These are phyloP conservation scores for Fusarium fujikuroi DNA, from an alignment of 2,329 filamentous ascomycete species.

Conservation along the genomic window DNA sequence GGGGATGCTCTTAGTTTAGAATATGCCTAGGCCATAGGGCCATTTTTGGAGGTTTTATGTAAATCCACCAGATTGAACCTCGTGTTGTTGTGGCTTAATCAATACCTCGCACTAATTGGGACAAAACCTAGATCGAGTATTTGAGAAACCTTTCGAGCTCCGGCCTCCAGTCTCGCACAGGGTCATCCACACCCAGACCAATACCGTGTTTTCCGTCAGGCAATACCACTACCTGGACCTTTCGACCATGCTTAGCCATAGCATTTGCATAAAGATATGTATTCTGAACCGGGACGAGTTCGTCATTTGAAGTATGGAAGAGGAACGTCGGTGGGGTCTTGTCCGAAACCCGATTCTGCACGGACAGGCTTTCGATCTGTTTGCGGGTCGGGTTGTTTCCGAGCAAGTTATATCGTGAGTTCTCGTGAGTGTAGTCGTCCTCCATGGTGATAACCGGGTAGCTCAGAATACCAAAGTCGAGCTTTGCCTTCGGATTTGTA, in stretches of 20 bases:
- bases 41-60: not conserved
- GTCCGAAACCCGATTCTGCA: constrained; percentile 19
- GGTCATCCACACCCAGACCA: constrained; percentile 24
- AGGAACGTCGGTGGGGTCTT: constrained; percentile 26
- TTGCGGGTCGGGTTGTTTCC: constrained; percentile 13
- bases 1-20: not conserved
- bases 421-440: constrained; percentile 21
- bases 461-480: constrained; percentile 33
- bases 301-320: constrained; percentile 32
- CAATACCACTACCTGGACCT: constrained; percentile 14
- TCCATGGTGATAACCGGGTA: constrained; percentile 32
- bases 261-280: constrained; percentile 24
- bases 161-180: constrained; percentile 25
- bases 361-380: constrained; percentile 18
- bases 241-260: constrained; percentile 17
- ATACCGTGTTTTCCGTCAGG: constrained; percentile 27
- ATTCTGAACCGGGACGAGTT: constrained; percentile 26
- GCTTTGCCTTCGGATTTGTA: constrained; percentile 14
- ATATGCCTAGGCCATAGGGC: not conserved
- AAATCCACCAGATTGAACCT: not conserved
- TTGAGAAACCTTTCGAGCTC: constrained; percentile 28
- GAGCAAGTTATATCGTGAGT: constrained; percentile 25
- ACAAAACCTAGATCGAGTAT: constrained; percentile 20
- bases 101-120: not conserved
- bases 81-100: rapidly evolving